A percentile compares a stretch with the other conserved stretches of the same genome.
Evolutionary conservation across 768 basidiomycete genomes (phyloP).

Genomic region (Lentinula sp.): DNA sequence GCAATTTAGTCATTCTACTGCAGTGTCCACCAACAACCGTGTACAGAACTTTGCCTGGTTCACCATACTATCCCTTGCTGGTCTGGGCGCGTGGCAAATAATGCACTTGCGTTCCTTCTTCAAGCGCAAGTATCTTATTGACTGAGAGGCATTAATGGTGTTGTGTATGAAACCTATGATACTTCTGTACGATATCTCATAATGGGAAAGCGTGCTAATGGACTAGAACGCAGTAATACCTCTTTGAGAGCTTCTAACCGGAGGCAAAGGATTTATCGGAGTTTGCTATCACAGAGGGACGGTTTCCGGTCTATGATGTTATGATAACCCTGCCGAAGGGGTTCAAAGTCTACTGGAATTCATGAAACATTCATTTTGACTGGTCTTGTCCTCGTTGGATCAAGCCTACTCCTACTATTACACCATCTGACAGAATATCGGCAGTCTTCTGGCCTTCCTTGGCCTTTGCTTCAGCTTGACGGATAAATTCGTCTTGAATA

Average conservation of each 20-base stretch:
- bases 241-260: background rate
- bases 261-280: no score
- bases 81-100: constrained; percentile 91
- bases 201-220: background rate
- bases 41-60: constrained; percentile 94
- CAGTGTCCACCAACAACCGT: constrained; percentile 87
- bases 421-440: constrained; percentile 67
- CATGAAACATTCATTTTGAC: constrained; percentile 2
- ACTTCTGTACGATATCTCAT: background rate
- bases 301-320: no score
- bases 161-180: background rate
- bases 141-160: constrained; percentile 30
- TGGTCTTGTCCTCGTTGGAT: constrained; percentile 44
- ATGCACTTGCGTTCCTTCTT: constrained; percentile 93
- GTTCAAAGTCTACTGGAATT: background rate
- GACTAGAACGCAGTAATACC: background rate
- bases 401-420: constrained; percentile 69
- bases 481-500: constrained; percentile 67
- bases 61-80: constrained; percentile 71
- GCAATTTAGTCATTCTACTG: background rate
- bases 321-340: no score
- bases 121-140: constrained; percentile 92
- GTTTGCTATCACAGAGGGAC: no score
- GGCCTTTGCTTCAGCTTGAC: constrained; percentile 57
- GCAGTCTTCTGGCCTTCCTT: constrained; percentile 68